Conservation (phyloP, 768 basidiomycete genomes). For the Lepiota brunneoincarnata region DNA sequence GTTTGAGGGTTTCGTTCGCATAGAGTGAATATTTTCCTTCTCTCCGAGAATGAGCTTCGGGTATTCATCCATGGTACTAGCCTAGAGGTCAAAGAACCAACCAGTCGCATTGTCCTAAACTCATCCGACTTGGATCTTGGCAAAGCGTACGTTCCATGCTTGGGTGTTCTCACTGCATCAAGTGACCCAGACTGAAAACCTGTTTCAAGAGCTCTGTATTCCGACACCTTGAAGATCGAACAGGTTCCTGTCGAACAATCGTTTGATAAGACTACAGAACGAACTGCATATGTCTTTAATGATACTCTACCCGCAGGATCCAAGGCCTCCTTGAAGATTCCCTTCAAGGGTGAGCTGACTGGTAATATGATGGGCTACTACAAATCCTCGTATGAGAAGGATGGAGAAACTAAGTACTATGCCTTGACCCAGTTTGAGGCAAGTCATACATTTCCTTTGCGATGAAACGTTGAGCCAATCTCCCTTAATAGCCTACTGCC, state of each 20-base stretch:
- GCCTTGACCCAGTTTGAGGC: constrained; percentile 91
- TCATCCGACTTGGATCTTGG: constrained; percentile 56
- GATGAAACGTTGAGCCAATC: background rate
- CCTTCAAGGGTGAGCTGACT: constrained; percentile 67
- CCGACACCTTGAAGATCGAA: constrained; percentile 48
- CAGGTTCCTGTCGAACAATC: constrained; percentile 43
- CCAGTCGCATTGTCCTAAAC: constrained; percentile 65
- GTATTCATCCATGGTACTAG: constrained; percentile 29
- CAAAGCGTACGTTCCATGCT: constrained; percentile 36
- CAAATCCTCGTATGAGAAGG: constrained; percentile 59
- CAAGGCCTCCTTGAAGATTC: constrained; percentile 66
- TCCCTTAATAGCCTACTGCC: constrained; percentile 63
- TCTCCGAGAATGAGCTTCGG: background rate
- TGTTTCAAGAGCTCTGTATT: constrained; percentile 41
- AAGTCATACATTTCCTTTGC: constrained; percentile 5
- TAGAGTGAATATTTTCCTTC: constrained; percentile 44
- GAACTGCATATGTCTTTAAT: constrained; percentile 59
- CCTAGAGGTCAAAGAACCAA: constrained; percentile 60
- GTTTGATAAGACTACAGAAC: constrained; percentile 62
- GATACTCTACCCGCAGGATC: constrained; percentile 60
- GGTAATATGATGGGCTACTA: constrained; percentile 84
- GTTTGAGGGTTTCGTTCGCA: constrained; percentile 76
- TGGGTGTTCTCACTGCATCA: background rate
- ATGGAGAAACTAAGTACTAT: constrained; percentile 64
- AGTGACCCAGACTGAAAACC: background rate